Evolutionary conservation across 2,329 filamentous ascomycete species (phyloP), one percentile per base, ranked within the genome.

Genomic region (Pseudocercospora fijiensis): DNA sequence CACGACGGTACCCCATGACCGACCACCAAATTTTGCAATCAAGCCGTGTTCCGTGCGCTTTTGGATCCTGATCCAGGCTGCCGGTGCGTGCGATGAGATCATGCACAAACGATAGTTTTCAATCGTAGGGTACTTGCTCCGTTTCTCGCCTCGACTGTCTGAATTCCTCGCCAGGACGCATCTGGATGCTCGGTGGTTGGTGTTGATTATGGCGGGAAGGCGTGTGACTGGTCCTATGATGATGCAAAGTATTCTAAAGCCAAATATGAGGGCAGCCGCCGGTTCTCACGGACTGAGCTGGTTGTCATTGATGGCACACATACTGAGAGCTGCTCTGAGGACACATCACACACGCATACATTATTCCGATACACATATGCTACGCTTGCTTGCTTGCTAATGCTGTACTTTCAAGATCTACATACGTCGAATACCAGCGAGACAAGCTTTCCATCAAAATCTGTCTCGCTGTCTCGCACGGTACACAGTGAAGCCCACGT

Each of bases 401-500:
- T 58, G 56, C 56, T 28, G 56, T 47, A 47, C 57, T 24, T 58
- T 51, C 18, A 41, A 60, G 49, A 57, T 58, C 16, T 57, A 57
- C 61, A 66, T 52, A 51, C 20, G 37, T 58, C n/a, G 41, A 47
- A 60, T 58, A 37, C 51, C 24, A n/a, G 47, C 27, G 20, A 30
- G 22, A 49, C 57, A 11, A 30, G 13, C 18, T 58, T 10, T 33
- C 49, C 47, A 47, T 71, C 64, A 83, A 65, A 83, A 83, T 69
- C 81, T 74, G 60, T 78, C 76, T 71, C 80, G 74, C 65, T 76
- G 72, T 72, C 78, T 76, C 77, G 84, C 87, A 75, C 93, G 86
- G 80, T 91, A 99, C 52, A 89, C 85, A 6, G 92, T 97, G 76
- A 85, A 98, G 27, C 92, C 94, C 51, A 92, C 87, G 76, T 98